Percentiles rank a stretch among this genome's conserved stretches.
Evolutionary conservation across 2,329 filamentous ascomycete species (phyloP).

Genomic region (Chaetomium strumarium): DNA sequence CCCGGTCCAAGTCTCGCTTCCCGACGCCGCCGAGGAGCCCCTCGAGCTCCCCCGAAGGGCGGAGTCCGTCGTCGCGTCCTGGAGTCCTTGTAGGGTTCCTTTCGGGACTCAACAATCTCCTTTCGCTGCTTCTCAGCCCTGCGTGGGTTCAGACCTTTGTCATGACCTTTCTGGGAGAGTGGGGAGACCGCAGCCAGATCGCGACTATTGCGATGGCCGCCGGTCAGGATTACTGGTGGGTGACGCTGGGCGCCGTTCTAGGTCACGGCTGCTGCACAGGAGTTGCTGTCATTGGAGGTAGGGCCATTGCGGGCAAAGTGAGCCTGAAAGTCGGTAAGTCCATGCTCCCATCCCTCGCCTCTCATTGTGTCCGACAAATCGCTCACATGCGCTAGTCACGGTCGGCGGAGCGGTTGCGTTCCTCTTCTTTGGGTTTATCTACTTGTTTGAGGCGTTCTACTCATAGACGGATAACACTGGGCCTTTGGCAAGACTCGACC

Average conservation of each 20-base stretch:
- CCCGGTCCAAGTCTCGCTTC: slow-evolving; percentile 67
- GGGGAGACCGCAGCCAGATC: slow-evolving; percentile 96
- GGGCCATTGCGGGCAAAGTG: slow-evolving; percentile 86
- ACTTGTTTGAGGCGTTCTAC: slow-evolving; percentile 74
- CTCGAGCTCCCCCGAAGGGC: slow-evolving; percentile 62
- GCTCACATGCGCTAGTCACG: slow-evolving; percentile 58
- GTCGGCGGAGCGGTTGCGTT: slow-evolving; percentile 88
- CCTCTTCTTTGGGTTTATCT: slow-evolving; percentile 85
- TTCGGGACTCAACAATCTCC: slow-evolving; percentile 74
- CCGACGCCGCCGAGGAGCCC: slow-evolving; percentile 76
- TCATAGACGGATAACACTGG: slow-evolving; percentile 29
- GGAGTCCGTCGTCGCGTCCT: slow-evolving; percentile 48
- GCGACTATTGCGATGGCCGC: slow-evolving; percentile 98
- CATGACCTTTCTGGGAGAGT: slow-evolving; percentile 98
- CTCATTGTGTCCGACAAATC: background rate
- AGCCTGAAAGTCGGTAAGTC: slow-evolving; percentile 92
- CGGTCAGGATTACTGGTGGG: slow-evolving; percentile 98
- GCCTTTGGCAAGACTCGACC: slow-evolving; percentile 6
- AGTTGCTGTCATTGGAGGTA: slow-evolving; percentile 83
- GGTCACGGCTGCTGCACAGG: slow-evolving; percentile 89
- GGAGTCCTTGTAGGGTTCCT: slow-evolving; percentile 36
- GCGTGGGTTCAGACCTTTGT: slow-evolving; percentile 98
- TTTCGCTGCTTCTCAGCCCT: slow-evolving; percentile 81
- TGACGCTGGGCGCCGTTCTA: slow-evolving; percentile 78
- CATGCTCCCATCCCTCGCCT: background rate